Conservation (phyloP, 306 rosid genomes). For the Lathyrus oleraceus region DNA sequence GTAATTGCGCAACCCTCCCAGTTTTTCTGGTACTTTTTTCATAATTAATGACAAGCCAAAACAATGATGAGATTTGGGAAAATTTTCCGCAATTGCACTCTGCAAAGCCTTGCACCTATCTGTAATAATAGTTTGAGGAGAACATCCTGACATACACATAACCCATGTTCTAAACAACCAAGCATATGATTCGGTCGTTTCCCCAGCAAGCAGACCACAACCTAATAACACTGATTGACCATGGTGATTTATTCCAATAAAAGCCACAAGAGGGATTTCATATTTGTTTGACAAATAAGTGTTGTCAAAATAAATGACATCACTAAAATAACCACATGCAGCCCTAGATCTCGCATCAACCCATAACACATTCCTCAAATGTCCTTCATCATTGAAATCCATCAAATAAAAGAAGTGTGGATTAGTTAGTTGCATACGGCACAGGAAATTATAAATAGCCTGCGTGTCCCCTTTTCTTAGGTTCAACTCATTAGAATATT, state of each 20-base stretch:
- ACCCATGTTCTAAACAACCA: conserved; percentile 92
- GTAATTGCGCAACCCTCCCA: conserved; percentile 81
- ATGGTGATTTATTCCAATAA: conserved; percentile 89
- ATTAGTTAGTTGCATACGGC: conserved; percentile 90
- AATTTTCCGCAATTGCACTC: conserved; percentile 59
- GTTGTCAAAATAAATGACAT: conserved; percentile 75
- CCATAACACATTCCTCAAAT: conserved; percentile 82
- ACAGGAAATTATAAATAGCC: conserved; percentile 83
- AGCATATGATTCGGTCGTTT: conserved; percentile 64
- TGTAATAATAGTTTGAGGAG: conserved; percentile 78
- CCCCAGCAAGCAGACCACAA: conserved; percentile 87
- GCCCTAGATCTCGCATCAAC: conserved; percentile 81
- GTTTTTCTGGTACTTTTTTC: conserved; percentile 83
- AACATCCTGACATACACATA: conserved; percentile 59
- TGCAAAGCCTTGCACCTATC: conserved; percentile 79
- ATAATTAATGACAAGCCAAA: conserved; percentile 84
- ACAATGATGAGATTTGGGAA: conserved; percentile 77
- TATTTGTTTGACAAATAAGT: conserved; percentile 71
- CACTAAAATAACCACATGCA: conserved; percentile 78
- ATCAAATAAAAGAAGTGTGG: conserved; percentile 89
- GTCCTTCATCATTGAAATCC: conserved; percentile 88
- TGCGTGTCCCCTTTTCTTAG: conserved; percentile 87
- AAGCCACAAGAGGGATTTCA: conserved; percentile 87
- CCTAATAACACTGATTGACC: conserved; percentile 83
- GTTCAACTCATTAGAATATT: conserved; percentile 54